Evolutionary conservation across 345 rosid species (phyloP).

Genomic region (Linum lewisii): DNA sequence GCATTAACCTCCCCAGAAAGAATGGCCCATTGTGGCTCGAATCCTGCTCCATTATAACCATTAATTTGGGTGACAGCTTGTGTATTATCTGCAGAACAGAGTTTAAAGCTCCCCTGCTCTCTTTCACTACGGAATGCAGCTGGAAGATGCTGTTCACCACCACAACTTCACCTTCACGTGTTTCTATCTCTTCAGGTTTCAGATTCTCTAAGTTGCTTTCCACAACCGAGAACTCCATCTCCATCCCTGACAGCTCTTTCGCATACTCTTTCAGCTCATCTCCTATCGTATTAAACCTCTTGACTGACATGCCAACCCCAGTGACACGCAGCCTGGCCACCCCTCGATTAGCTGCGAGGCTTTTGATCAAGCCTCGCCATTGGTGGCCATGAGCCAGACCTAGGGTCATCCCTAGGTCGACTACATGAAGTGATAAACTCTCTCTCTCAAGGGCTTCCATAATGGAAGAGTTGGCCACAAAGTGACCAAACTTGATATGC

Average conservation of each 20-base stretch:
- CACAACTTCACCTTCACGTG: slow-evolving; percentile 32
- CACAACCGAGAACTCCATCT: slow-evolving; percentile 33
- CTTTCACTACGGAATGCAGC: slow-evolving; percentile 56
- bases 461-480: slow-evolving; percentile 41
- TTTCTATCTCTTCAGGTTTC: slow-evolving; percentile 28
- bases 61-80: slow-evolving; percentile 37
- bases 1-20: slow-evolving; percentile 58
- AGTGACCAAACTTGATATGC: slow-evolving; percentile 50
- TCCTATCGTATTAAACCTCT: slow-evolving; percentile 30
- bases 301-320: slow-evolving; percentile 30
- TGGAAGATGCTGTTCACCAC: slow-evolving; percentile 55
- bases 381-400: slow-evolving; percentile 48
- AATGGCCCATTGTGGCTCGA: slow-evolving; percentile 61
- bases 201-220: slow-evolving; percentile 43
- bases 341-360: slow-evolving; percentile 33
- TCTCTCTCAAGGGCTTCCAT: slow-evolving; percentile 85
- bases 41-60: slow-evolving; percentile 54
- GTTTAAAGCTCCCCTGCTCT: slow-evolving; percentile 52
- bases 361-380: slow-evolving; percentile 43
- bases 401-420: slow-evolving; percentile 62
- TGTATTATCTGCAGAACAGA: slow-evolving; percentile 41
- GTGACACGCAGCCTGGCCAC: slow-evolving; percentile 36
- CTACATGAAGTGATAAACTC: slow-evolving; percentile 51
- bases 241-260: slow-evolving; percentile 26
- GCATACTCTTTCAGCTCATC: slow-evolving; percentile 33